Evolutionary conservation across 169 alveolate species (phyloP), one percentile per base, ranked within the genome.

Genomic region (Cryptosporidium sp.): DNA sequence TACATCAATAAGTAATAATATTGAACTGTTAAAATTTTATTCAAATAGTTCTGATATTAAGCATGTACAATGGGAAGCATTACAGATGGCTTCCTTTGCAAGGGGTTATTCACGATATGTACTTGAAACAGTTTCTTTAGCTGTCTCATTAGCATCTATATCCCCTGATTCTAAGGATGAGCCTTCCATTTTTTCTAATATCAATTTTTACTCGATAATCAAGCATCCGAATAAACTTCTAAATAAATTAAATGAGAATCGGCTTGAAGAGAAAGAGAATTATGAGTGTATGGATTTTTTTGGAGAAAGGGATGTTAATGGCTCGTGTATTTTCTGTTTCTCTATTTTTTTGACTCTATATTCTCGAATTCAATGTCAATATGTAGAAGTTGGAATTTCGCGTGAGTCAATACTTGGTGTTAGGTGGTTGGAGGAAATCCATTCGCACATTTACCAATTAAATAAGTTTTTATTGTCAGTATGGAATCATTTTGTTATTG

Each of bases 51-150:
- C 65, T 8, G 89, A 80, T 62, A 44, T 60, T 16, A 65, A 60
- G 23, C 26, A 39, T 9, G 39, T 35, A 2, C 73, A 65, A 48
- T 65, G 75, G 75, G 89, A 80, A 31, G 89, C 89, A 44, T 44
- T 80, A 33, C 73, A 80, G 62, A 80, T 80, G 89, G 89, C 80
- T 44, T 62, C 89, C 0, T 60, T 80, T 26, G 72, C 89, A 39
- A 80, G 89, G 42, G 75, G 89, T 12, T 80, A 62, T 44, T 60
- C 75, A 39, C 56, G 89, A 16, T 80, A 80, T 67, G 18, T 65
- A n/a, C 21, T 80, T n/a, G 89, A 80, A 14, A 44, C 75, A 33
- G 33, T 31, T 18, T 67, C 73, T 62, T 62, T 65, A n/a, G 75
- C 75, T 16, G 14, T 23, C 31, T 42, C 75, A 16, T 65, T 80